These are phyloP conservation scores for Hydrangea macrophylla DNA, from an alignment of 148 eudicot species.

Conservation along the genomic window DNA sequence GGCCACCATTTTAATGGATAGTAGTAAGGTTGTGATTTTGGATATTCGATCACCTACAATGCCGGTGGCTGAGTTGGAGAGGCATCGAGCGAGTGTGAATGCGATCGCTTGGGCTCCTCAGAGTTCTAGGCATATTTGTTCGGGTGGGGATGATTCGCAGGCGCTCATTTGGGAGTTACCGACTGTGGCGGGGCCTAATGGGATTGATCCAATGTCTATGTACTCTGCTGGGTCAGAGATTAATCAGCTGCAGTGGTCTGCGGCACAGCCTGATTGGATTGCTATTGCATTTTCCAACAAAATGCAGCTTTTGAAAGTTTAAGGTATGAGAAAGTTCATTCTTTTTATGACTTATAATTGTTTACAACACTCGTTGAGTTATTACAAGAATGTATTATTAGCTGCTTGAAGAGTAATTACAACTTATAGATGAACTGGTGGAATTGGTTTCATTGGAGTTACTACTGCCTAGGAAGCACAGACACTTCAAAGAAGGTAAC, in stretches of 20 bases:
- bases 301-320: constrained; percentile 80
- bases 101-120: constrained; percentile 94
- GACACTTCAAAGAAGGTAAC: too few relatives aligned
- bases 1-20: constrained; percentile 92
- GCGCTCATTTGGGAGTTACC: constrained; percentile 93
- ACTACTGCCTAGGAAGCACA: too few relatives aligned
- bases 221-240: constrained; percentile 78
- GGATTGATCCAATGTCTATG: constrained; percentile 75
- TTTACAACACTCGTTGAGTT: neutral
- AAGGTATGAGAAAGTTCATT: constrained; percentile 24
- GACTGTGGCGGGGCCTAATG: constrained; percentile 53
- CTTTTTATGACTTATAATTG: neutral
- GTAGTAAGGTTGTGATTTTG: constrained; percentile 77
- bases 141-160: constrained; percentile 82
- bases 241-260: constrained; percentile 95
- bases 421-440: neutral
- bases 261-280: constrained; percentile 87
- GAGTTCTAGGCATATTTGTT: constrained; percentile 77
- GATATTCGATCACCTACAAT: constrained; percentile 81
- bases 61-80: constrained; percentile 94
- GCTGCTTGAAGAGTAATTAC: neutral
- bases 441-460: neutral
- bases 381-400: neutral
- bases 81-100: constrained; percentile 76
- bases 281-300: constrained; percentile 70